These are phyloP conservation scores for Lentinus brumalis DNA, from an alignment of 768 basidiomycete species.

Conservation along the genomic window DNA sequence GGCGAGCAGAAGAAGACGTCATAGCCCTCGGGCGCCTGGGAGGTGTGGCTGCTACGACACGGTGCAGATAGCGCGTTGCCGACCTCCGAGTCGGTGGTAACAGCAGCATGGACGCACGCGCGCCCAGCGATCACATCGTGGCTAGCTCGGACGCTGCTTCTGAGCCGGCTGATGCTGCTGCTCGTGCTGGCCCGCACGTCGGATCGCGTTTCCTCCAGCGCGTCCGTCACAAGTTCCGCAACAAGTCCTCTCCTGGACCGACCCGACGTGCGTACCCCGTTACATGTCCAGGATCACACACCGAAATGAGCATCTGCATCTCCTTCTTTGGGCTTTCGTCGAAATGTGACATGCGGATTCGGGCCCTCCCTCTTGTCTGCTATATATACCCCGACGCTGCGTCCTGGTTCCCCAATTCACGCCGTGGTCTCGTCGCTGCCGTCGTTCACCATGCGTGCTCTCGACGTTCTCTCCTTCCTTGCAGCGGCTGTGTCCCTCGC, in stretches of 20 bases:
- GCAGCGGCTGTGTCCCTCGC: conserved; percentile 23
- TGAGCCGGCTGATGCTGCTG: conserved; percentile 1
- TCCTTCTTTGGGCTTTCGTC: neutral
- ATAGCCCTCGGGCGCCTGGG: no score
- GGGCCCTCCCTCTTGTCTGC: conserved; percentile 3
- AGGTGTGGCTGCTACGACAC: no score
- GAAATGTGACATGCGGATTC: conserved; percentile 10
- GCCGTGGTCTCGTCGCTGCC: conserved; percentile 9
- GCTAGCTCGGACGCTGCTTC: neutral
- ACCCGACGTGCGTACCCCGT: conserved; percentile 9
- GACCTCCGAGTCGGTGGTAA: neutral
- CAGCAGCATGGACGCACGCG: neutral
- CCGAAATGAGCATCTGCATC: neutral
- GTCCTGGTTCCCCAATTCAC: neutral
- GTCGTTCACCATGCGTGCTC: conserved; percentile 17
- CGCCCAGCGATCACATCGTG: conserved; percentile 8
- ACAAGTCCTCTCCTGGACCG: neutral
- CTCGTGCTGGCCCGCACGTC: neutral
- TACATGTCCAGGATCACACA: neutral
- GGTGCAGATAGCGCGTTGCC: no score
- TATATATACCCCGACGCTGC: conserved; percentile 7
- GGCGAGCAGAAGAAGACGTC: no score
- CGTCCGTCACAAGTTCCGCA: conserved; percentile 20
- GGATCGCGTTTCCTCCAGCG: conserved; percentile 22
- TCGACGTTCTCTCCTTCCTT: conserved; percentile 19